A percentile compares a stretch with the other conserved stretches of the same genome.
Conservation (phyloP, 148 eudicot species). For the Diospyros kaki region DNA sequence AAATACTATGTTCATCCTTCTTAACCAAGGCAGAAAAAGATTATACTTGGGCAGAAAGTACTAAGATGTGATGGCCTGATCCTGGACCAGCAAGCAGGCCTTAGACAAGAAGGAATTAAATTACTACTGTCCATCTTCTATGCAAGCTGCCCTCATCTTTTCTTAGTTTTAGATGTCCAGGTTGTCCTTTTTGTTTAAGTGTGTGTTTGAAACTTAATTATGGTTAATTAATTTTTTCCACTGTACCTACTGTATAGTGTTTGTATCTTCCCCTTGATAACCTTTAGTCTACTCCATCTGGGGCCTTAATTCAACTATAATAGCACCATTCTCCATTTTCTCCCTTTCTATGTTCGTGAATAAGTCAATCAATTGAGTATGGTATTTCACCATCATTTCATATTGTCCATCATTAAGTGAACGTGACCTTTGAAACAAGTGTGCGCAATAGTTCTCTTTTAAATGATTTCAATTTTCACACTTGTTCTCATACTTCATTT, state of each 20-base stretch:
- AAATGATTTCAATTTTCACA: not conserved
- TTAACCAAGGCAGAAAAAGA: not conserved
- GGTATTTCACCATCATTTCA: not conserved
- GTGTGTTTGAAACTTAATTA: not conserved
- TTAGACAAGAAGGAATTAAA: not conserved
- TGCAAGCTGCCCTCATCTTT: no score
- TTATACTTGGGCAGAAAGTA: not conserved
- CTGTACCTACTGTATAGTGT: not conserved
- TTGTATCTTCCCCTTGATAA: not conserved
- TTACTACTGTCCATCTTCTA: no score
- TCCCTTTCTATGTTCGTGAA: not conserved
- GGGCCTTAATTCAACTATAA: not conserved
- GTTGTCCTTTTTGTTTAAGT: not conserved
- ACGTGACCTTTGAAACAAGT: no score
- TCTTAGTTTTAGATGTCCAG: not conserved
- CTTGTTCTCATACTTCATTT: not conserved
- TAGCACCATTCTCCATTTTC: not conserved
- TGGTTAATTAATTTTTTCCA: not conserved
- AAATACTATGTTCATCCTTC: no score
- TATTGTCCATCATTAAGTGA: not conserved
- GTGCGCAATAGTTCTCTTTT: not conserved
- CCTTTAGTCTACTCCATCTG: not conserved
- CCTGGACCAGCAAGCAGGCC: not conserved
- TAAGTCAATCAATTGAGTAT: slow-evolving; percentile 1
- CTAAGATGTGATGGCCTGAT: not conserved